Base-by-base conservation (phyloP, 345 rosid species). In the Aurinia saxatilis region DNA sequence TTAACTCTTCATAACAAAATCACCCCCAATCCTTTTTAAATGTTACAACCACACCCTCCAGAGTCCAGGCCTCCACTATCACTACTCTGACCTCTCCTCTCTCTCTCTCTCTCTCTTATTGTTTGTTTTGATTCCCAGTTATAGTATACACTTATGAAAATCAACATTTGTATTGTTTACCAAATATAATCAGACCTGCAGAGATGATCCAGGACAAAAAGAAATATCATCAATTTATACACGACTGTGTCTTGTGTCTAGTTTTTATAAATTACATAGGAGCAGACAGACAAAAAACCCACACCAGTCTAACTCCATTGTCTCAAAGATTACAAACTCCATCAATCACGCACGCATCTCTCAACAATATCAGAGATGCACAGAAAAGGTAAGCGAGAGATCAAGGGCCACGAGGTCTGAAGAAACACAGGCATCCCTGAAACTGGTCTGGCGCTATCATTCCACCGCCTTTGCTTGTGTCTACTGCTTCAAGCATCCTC, bases 391-490 rank as follows among this genome's bases (percentile, higher is more conserved):
- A 17, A 60, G 14, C 13, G 10, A 21, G 21, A 46, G 31, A 41
- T 83, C 72, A 88, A 14, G 92, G 96, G 44, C 96, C 96, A 16
- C 88, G 92, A 36, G 73, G 69, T 9, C 74, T 79, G 45, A 50
- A 52, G 55, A 88, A 80, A 69, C 96, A 88, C 48, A 85, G 79
- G 68, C 90, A 88, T 10, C 86, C 84, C 11, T 50, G 63, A 45
- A 80, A 67, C 70, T 83, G 84, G 74, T 80, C 96, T 25, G 85
- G 92, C 5, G 96, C 84, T 57, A 85, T 88, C 96, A 88, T 88
- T 63, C 96, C 96, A 55, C 96, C 96, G 35, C 96, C 96, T 76
- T 79, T 88, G 83, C 84, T 85, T 31, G 88, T 85, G 71, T 88
- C 86, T 19, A 88, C 78, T 0, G 79, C 84, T 71, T 88, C 87